Conservation (phyloP, 2,329 filamentous ascomycete species). For the Tolypocladium ophioglossoides region DNA sequence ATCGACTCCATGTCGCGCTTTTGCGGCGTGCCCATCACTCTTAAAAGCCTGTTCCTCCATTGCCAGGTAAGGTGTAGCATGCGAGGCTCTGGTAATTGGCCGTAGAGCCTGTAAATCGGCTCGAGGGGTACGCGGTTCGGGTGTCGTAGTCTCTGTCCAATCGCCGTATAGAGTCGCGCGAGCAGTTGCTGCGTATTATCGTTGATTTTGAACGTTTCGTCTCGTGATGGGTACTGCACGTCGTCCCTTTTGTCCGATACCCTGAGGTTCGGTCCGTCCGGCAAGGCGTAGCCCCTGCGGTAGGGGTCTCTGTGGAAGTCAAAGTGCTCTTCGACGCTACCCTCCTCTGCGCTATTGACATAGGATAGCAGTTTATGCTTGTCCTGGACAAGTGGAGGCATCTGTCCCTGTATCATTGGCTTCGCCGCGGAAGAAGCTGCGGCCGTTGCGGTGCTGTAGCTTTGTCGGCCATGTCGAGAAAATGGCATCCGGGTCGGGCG, state of each 20-base stretch:
- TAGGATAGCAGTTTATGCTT: conserved; percentile 40
- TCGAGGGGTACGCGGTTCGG: conserved; percentile 30
- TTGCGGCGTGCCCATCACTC: conserved; percentile 54
- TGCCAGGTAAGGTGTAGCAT: conserved; percentile 37
- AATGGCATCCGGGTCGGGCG: conserved; percentile 4
- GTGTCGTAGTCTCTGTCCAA: conserved; percentile 30
- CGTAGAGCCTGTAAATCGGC: conserved; percentile 38
- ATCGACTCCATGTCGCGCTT: conserved; percentile 50
- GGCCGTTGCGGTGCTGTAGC: conserved; percentile 16
- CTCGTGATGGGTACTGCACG: conserved; percentile 30
- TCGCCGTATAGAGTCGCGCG: conserved; percentile 27
- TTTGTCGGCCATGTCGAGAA: conserved; percentile 10
- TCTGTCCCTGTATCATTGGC: conserved; percentile 3
- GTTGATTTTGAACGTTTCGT: conserved; percentile 25
- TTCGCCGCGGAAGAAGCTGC: conserved; percentile 8
- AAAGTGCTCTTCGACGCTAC: conserved; percentile 42
- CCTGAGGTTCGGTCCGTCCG: conserved; percentile 35
- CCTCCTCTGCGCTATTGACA: conserved; percentile 37
- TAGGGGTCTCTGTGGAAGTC: conserved; percentile 42
- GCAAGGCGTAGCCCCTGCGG: conserved; percentile 39
- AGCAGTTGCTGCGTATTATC: conserved; percentile 25
- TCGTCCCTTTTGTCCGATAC: conserved; percentile 43
- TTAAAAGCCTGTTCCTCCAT: conserved; percentile 54
- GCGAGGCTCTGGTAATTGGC: conserved; percentile 38
- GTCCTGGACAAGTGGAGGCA: conserved; percentile 8